Evolutionary conservation across 164 flowering plant species (phyloP), one percentile per base, ranked within the genome.

Genomic region (Dillenia suffruticosa): DNA sequence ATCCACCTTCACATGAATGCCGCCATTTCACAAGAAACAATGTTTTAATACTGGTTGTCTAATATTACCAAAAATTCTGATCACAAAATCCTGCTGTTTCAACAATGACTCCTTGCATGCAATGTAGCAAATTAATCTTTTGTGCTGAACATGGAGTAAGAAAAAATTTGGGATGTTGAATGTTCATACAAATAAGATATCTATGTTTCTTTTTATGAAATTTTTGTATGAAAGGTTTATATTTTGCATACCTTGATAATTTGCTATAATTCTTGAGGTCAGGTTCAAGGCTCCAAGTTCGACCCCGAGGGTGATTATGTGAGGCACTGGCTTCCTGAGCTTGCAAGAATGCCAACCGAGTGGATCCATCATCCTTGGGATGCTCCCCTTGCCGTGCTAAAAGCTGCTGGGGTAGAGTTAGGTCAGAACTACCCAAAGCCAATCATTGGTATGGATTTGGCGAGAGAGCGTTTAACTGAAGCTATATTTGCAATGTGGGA

Each of bases 341-440:
- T 93, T 44, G 90, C 97, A 22, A 77, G 98, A 65, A 57, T 90
- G 87, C 97, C 97, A 14, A 70, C 92, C 46, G 90, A 84, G 60
- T 93, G 98, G 98, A 93, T 93, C 57, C 98, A 93, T 74, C 96
- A 88, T 76, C 98, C 98, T 8, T 93, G 96, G 97, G 86, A 89
- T 72, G 96, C 98, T 51, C 97, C 98, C 17, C 19, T 16, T 12
- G 14, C 56, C 48, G 82, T 89, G 52, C 91, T 93, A 5, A 79
- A 67, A 76, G 79, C 91, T 54, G 78, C 98, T 12, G 98, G 98
- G 44, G 90, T 93, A 48, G 98, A 93, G 56, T 61, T 93, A 51
- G 98, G 98, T 26, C 43, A 67, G 48, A 93, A 93, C 79, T 93
- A 93, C 67, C 94, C 98, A 44, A 83, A 69, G 54, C 98, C 98